Conservation (phyloP, 345 rosid genomes). For the Alliaria petiolata region DNA sequence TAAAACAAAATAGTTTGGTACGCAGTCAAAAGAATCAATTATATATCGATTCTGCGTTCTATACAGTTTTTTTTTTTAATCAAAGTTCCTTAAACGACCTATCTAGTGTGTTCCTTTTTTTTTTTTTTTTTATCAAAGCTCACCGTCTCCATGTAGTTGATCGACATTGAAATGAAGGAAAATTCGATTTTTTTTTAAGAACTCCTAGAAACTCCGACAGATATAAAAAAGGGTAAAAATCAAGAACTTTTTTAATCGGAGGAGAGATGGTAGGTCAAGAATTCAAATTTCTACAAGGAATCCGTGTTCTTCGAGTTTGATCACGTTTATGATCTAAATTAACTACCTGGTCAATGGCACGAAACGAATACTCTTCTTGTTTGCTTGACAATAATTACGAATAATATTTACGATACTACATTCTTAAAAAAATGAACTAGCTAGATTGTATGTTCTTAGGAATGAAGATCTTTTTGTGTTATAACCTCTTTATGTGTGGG, state of each 20-base stretch:
- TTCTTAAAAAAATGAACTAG: background rate
- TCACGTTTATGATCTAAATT: too few species aligned
- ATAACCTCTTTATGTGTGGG: background rate
- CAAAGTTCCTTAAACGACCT: too few species aligned
- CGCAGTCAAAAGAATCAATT: background rate
- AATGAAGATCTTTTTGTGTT: background rate
- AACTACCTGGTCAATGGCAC: conserved; percentile 1
- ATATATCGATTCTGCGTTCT: background rate
- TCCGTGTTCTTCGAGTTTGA: too few species aligned
- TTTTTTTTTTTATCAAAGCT: background rate
- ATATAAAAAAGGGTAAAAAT: background rate
- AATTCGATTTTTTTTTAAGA: background rate
- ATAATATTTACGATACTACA: conserved; percentile 5
- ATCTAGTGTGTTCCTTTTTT: background rate
- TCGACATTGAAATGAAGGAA: background rate
- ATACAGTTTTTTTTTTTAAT: background rate
- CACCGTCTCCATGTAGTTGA: background rate
- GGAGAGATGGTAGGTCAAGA: too few species aligned
- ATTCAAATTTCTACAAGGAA: too few species aligned
- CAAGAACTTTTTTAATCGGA: background rate
- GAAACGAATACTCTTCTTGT: background rate
- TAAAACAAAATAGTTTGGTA: conserved; percentile 1
- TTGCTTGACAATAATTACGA: conserved; percentile 9
- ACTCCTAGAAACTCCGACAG: background rate
- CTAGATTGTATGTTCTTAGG: background rate